A percentile compares a stretch with the other conserved stretches of the same genome.
These are phyloP conservation scores for Passiflora organensis DNA, from an alignment of 345 rosid species.

Conservation along the genomic window DNA sequence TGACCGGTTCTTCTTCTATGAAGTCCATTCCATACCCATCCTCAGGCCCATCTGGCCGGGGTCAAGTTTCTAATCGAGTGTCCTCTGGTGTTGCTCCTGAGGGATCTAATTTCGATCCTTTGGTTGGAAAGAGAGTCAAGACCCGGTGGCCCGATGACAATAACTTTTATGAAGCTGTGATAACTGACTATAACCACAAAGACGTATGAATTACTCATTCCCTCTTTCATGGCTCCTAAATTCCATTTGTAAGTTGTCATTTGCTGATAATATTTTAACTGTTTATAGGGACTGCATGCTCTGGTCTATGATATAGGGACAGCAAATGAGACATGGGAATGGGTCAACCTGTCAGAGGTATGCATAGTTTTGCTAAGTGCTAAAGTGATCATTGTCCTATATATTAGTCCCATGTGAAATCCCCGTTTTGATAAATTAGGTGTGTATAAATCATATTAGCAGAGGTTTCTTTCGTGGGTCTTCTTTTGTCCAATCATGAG, in stretches of 20 bases:
- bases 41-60: conserved; percentile 54
- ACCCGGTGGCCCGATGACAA: conserved; percentile 96
- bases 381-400: no score
- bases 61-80: conserved; percentile 48
- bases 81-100: conserved; percentile 45
- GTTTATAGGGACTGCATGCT: conserved; percentile 68
- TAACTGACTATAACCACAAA: conserved; percentile 53
- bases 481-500: no score
- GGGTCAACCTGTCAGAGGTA: conserved; percentile 90
- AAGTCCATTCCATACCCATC: conserved; percentile 51
- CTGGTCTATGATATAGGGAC: conserved; percentile 79
- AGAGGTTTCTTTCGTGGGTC: no score
- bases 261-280: conserved; percentile 6
- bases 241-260: conserved; percentile 5
- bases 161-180: conserved; percentile 83
- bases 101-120: conserved; percentile 40
- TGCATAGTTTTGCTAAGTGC: background rate
- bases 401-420: no score
- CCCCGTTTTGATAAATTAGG: no score
- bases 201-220: conserved; percentile 40
- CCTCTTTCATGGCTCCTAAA: no score
- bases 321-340: conserved; percentile 80
- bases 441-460: no score
- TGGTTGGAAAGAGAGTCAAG: conserved; percentile 66
- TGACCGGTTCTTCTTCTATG: conserved; percentile 55